These are phyloP conservation scores for Gautieria morchelliformis DNA, from an alignment of 768 basidiomycete species.

Conservation along the genomic window DNA sequence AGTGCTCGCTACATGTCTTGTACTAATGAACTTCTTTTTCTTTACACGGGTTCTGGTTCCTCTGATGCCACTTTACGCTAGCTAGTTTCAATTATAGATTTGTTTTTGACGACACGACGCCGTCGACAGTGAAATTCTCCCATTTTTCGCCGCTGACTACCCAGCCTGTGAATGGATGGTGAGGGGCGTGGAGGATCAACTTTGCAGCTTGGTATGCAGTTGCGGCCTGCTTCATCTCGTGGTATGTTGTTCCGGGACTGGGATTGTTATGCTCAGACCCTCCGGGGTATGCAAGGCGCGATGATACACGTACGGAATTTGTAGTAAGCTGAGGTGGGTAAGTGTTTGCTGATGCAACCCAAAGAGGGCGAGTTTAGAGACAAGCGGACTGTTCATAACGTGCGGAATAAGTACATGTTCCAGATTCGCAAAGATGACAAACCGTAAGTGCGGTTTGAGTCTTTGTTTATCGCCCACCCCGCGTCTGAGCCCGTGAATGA, in stretches of 20 bases:
- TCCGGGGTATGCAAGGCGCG: no score
- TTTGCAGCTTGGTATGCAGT: slow-evolving; percentile 45
- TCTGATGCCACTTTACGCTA: neutral
- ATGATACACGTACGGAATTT: slow-evolving; percentile 7
- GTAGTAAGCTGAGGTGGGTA: slow-evolving; percentile 9
- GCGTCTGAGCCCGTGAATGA: slow-evolving; percentile 74
- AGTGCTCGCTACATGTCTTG: neutral
- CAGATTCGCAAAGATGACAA: neutral
- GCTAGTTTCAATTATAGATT: neutral
- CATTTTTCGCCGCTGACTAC: slow-evolving; percentile 40
- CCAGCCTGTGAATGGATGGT: slow-evolving; percentile 55
- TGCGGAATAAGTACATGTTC: neutral
- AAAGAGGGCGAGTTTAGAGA: slow-evolving; percentile 48
- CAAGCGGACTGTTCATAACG: slow-evolving; percentile 30
- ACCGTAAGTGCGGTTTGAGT: slow-evolving; percentile 55
- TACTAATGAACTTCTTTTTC: neutral
- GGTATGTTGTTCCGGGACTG: slow-evolving; percentile 32
- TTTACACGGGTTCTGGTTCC: neutral
- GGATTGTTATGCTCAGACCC: neutral
- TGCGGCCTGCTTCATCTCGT: slow-evolving; percentile 29
- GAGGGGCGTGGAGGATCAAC: slow-evolving; percentile 30
- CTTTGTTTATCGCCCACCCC: slow-evolving; percentile 69
- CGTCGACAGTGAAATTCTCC: slow-evolving; percentile 36
- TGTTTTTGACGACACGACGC: neutral
- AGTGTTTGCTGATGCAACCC: slow-evolving; percentile 29